These are phyloP conservation scores for Emergomyces orientalis DNA, from an alignment of 2,329 filamentous ascomycete genomes.

Conservation along the genomic window DNA sequence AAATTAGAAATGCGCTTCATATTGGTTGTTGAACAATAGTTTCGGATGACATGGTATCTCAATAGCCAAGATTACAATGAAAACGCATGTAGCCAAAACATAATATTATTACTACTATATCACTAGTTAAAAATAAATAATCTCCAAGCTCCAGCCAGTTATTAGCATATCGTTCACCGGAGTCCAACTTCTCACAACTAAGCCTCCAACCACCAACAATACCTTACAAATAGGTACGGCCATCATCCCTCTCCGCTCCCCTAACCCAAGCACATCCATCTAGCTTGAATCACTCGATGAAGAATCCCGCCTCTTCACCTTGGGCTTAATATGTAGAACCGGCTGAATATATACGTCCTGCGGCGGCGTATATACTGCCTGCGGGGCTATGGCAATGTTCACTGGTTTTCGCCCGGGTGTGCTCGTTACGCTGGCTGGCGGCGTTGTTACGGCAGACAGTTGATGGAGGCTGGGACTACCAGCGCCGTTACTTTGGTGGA, in stretches of 20 bases:
- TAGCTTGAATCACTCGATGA: constrained; percentile 1
- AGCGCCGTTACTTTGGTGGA: neutral
- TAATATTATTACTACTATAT: neutral
- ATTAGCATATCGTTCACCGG: neutral
- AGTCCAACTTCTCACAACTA: neutral
- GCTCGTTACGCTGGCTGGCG: neutral
- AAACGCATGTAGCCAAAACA: neutral
- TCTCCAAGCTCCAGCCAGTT: neutral
- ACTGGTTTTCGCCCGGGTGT: constrained; percentile 1
- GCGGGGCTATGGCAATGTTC: neutral
- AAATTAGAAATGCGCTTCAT: neutral
- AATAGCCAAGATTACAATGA: neutral
- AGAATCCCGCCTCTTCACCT: neutral
- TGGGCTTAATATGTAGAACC: neutral
- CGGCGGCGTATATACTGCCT: neutral
- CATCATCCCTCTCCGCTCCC: neutral
- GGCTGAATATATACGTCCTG: constrained; percentile 2
- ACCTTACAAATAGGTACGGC: neutral
- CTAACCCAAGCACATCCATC: neutral
- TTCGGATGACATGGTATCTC: neutral
- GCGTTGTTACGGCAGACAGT: neutral
- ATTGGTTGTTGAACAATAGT: neutral
- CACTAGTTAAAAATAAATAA: neutral
- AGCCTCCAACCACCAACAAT: neutral
- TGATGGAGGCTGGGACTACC: neutral